Evolutionary conservation across 257 asterid species (phyloP), one percentile per base, ranked within the genome.

Genomic region (Eucommia ulmoides): DNA sequence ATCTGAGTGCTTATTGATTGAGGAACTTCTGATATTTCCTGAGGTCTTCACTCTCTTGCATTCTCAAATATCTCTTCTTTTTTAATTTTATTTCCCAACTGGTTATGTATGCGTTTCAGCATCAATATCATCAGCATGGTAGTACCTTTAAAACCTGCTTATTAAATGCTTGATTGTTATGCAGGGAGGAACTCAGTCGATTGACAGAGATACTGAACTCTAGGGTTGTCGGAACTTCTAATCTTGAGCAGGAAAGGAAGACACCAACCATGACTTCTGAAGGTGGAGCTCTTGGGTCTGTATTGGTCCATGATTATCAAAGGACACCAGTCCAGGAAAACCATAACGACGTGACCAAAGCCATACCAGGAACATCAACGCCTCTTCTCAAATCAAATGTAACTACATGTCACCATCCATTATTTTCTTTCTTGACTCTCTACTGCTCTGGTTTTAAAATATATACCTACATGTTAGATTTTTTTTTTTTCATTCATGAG

Each of bases 111-210:
- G 52, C 48, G 20, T 8, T 42, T 50, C 8, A 45, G 41, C 51
- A 23, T 41, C 20, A 46, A 5, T 53, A 23, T 35, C 33, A 14
- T 38, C 46, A 46, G 49, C 19, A 57, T 52, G 38, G 51, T 41
- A 35, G 35, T 50, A 50, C 20, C 59, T 58, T 20, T 22, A 18
- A 23, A 21, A 24, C 51, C 15, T 22, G 25, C 45, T 49, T 19
- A 17, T 46, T 24, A 49, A 18, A 24, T 44, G 50, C 42, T 33
- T 22, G 25, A 42, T 47, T 59, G 49, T 18, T 20, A 48, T 72
- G 76, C 65, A 88, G 97, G 78, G 95, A 73, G 56, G 93, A 88
- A 70, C 65, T 81, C 54, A 52, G 50, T 53, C 81, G 60, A 66
- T 75, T 88, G 77, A 55, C 68, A 54, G 85, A 71, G 56, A 68